These are phyloP conservation scores for Sistotremastrum niveocremeum DNA, from an alignment of 768 basidiomycete species.

Conservation along the genomic window DNA sequence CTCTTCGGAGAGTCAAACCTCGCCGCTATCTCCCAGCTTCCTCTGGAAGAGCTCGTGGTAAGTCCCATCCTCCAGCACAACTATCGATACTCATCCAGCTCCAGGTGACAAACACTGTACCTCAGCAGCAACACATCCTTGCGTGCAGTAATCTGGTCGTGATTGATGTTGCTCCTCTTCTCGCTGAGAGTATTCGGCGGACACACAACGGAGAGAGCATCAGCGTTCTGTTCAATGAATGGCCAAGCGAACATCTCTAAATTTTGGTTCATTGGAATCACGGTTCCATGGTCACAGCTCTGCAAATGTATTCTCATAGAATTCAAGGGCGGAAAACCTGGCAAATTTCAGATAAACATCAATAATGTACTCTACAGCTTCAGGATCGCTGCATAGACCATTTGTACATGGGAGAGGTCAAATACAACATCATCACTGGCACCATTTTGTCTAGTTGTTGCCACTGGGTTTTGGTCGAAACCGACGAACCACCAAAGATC, in stretches of 20 bases:
- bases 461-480: too few species aligned
- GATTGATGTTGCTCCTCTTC: constrained; percentile 82
- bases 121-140: constrained; percentile 56
- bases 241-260: constrained; percentile 23
- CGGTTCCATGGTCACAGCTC: too few species aligned
- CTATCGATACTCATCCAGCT: background rate
- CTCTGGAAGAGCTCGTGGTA: constrained; percentile 79
- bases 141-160: constrained; percentile 67
- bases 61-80: constrained; percentile 15
- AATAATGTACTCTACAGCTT: too few species aligned
- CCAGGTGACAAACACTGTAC: constrained; percentile 91
- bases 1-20: constrained; percentile 69
- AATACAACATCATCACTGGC: too few species aligned
- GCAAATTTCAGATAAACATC: too few species aligned
- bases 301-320: too few species aligned
- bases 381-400: too few species aligned
- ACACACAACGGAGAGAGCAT: constrained; percentile 93
- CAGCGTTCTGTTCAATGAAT: constrained; percentile 75
- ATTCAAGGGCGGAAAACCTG: too few species aligned
- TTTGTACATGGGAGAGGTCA: too few species aligned
- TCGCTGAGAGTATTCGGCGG: constrained; percentile 91
- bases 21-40: constrained; percentile 50
- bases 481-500: too few species aligned
- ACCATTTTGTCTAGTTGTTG: too few species aligned
- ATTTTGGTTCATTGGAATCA: too few species aligned